Evolutionary conservation across 2,329 filamentous ascomycete species (phyloP).

Genomic region (Cordyceps fumosorosea): DNA sequence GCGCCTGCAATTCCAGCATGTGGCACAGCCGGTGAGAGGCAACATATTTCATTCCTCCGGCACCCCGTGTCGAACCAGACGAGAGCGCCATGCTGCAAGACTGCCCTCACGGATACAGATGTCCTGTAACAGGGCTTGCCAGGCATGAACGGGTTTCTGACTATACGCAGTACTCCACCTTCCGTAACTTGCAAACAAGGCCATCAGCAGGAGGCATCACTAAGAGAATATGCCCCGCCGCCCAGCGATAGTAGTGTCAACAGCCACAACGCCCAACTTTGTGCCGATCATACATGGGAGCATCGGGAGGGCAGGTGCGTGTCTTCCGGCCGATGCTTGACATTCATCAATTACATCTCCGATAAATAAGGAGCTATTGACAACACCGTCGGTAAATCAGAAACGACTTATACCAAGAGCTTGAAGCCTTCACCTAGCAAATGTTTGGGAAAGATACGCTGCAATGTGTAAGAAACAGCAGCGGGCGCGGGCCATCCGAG

Average conservation of each 20-base stretch:
- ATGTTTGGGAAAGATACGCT: not conserved
- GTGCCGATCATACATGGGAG: not conserved
- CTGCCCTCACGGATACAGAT: not conserved
- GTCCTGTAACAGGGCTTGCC: not conserved
- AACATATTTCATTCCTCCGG: not conserved
- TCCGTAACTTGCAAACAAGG: not conserved
- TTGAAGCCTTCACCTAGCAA: not conserved
- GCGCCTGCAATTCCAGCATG: not conserved
- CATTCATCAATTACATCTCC: not conserved
- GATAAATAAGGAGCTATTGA: not conserved
- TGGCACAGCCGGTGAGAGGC: not conserved
- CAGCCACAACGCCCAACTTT: not conserved
- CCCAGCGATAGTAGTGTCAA: not conserved
- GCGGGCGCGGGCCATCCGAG: not conserved
- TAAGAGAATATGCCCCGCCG: not conserved
- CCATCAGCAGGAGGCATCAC: too few relatives aligned
- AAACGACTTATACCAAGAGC: too few relatives aligned
- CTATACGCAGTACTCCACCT: too few relatives aligned
- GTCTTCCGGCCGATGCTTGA: conserved; percentile 1
- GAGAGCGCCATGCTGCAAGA: not conserved
- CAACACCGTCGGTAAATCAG: not conserved
- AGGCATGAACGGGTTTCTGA: too few relatives aligned
- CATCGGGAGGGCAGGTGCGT: not conserved
- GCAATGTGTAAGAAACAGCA: not conserved
- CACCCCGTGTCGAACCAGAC: not conserved